Evolutionary conservation across 768 basidiomycete genomes (phyloP), one percentile per base, ranked within the genome.

Genomic region (Collybiopsis confluens): DNA sequence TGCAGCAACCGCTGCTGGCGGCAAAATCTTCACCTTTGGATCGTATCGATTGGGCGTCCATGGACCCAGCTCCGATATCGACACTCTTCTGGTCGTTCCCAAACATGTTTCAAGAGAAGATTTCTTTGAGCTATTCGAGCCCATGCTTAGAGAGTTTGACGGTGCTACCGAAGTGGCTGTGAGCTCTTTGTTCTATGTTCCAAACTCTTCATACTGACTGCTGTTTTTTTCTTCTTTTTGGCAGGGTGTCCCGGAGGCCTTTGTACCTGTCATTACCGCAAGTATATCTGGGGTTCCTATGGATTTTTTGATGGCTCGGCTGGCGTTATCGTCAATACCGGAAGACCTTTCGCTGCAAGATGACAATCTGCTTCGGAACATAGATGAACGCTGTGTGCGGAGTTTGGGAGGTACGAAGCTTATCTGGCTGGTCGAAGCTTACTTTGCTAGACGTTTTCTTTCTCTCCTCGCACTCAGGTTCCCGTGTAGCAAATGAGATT

Each of bases 21-120:
- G 95, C 59, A 96, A 98, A 77, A 98, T 99, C 67, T 99, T 93
- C 69, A 98, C 97, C 6, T 99, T 96, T 69, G 97, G 97, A 38
- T 98, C 95, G 48, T 98, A 98, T 77, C 88, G 97, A 62, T 75
- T 99, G 45, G 97, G 97, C 55, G 97, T 98, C 20, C 97, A 98
- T 69, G 92, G 92, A 11, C 97, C 96, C 33, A 90, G 92, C 2
- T 79, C 88, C 45, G 96, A 99, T 81, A 98, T 99, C 67, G 97
- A 99, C 75, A 97, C 95, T n/a, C 73, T 99, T 20, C 90, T 92
- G 65, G 96, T 98, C 33, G 97, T 96, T 35, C 97, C 97, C 6
- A 92, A 95, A 68, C 94, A 98, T 69, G 89, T 98, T 53, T 89
- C 87, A 53, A 81, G 93, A 58, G 94, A 97, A 59, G 95, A 98